Conservation (phyloP, 768 basidiomycete genomes). For the Lyophyllum semitale region DNA sequence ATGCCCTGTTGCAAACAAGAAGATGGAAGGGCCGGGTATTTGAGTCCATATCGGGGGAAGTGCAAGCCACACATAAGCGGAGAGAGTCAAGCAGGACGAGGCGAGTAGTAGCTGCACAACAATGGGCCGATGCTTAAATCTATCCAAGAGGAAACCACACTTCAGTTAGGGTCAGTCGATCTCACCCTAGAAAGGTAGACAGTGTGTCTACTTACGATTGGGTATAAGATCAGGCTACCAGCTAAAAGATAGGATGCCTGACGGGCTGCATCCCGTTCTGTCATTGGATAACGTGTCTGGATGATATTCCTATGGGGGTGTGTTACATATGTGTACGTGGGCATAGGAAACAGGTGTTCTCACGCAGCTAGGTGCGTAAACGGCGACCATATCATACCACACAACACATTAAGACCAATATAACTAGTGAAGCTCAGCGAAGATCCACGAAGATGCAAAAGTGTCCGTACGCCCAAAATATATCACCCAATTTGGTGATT, state of each 20-base stretch:
- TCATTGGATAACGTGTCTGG: slow-evolving; percentile 61
- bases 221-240: slow-evolving; percentile 71
- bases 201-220: slow-evolving; percentile 48
- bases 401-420: slow-evolving; percentile 73
- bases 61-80: slow-evolving; percentile 68
- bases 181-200: neutral
- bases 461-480: slow-evolving; percentile 71
- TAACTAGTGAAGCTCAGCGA: slow-evolving; percentile 44
- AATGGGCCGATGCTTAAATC: slow-evolving; percentile 54
- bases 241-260: slow-evolving; percentile 73
- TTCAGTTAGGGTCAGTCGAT: slow-evolving; percentile 21
- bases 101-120: slow-evolving; percentile 58
- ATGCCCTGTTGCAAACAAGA: slow-evolving; percentile 64
- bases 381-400: slow-evolving; percentile 77
- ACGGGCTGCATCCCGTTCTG: slow-evolving; percentile 60
- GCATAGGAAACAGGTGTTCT: slow-evolving; percentile 21
- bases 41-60: slow-evolving; percentile 58
- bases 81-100: slow-evolving; percentile 60
- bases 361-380: slow-evolving; percentile 78
- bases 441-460: neutral
- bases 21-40: slow-evolving; percentile 62
- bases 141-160: slow-evolving; percentile 70
- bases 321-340: neutral
- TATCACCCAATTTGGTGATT: slow-evolving; percentile 68
- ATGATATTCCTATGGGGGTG: slow-evolving; percentile 61